Conservation (phyloP, 257 asterid genomes). For the Fraxinus pennsylvanica region DNA sequence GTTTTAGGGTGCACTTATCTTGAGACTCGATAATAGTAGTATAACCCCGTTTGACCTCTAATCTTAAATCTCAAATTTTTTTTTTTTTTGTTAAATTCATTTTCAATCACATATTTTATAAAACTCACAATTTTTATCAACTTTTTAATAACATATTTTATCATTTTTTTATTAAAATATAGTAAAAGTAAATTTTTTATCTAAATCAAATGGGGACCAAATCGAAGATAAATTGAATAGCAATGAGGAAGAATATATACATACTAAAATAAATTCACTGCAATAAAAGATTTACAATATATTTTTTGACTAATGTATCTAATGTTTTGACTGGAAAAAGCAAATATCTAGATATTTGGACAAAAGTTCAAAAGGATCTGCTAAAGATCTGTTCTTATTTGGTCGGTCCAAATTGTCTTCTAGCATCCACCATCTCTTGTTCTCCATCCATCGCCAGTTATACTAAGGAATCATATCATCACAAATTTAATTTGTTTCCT, state of each 20-base stretch:
- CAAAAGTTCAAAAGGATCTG: slow-evolving; percentile 34
- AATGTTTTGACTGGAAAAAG: no score
- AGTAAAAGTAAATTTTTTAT: no score
- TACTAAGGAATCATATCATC: not conserved
- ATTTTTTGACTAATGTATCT: not conserved
- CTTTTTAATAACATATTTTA: no score
- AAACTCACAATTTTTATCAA: no score
- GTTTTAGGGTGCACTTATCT: no score
- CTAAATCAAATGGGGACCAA: not conserved
- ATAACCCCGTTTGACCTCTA: no score
- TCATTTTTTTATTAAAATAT: no score
- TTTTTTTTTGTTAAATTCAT: no score
- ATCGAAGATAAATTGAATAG: not conserved
- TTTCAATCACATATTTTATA: no score
- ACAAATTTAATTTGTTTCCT: not conserved
- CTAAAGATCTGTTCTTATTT: slow-evolving; percentile 31
- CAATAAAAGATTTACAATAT: not conserved
- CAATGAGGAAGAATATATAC: not conserved
- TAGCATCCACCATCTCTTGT: slow-evolving; percentile 11
- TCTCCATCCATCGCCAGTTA: slow-evolving; percentile 19
- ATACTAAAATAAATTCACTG: not conserved
- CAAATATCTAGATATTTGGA: slow-evolving; percentile 9
- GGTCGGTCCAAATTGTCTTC: slow-evolving; percentile 27
- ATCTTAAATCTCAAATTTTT: no score
- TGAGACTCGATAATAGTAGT: no score